Conservation (phyloP, 2,329 filamentous ascomycete species). For the Periconia sp. region DNA sequence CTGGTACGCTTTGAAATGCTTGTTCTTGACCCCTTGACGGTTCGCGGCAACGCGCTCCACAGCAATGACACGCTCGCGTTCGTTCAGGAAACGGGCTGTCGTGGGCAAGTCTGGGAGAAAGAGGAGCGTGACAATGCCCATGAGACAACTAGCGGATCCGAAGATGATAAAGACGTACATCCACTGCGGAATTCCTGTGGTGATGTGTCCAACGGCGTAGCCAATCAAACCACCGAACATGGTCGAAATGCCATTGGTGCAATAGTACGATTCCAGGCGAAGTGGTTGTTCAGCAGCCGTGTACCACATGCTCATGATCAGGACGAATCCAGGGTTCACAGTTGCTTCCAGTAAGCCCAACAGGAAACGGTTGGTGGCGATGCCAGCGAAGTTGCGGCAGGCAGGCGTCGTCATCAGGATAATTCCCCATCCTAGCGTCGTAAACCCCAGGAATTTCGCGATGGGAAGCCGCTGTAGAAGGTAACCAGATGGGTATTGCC, state of each 20-base stretch:
- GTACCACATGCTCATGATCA: slow-evolving; percentile 50
- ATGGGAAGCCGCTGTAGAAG: slow-evolving; percentile 54
- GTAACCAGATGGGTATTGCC: slow-evolving; percentile 53
- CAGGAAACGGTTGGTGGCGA: slow-evolving; percentile 45
- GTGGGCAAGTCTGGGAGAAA: slow-evolving; percentile 54
- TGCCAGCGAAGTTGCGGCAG: slow-evolving; percentile 48
- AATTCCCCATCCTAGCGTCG: slow-evolving; percentile 50
- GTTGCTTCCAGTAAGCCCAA: slow-evolving; percentile 44
- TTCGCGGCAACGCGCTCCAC: slow-evolving; percentile 60
- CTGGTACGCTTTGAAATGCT: slow-evolving; percentile 49
- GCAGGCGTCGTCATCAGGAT: slow-evolving; percentile 51
- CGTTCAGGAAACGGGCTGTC: slow-evolving; percentile 51
- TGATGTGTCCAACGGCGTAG: slow-evolving; percentile 67
- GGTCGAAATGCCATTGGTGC: slow-evolving; percentile 65
- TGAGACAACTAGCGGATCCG: slow-evolving; percentile 46
- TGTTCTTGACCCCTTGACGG: slow-evolving; percentile 61
- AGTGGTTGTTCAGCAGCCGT: slow-evolving; percentile 57
- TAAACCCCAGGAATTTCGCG: slow-evolving; percentile 52
- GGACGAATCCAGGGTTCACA: slow-evolving; percentile 44
- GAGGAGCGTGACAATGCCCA: slow-evolving; percentile 45
- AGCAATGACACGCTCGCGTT: slow-evolving; percentile 54
- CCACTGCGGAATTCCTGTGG: slow-evolving; percentile 57
- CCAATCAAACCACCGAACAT: slow-evolving; percentile 67
- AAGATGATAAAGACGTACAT: slow-evolving; percentile 67
- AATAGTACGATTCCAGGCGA: slow-evolving; percentile 62